Evolutionary conservation across 129 eudicot species (phyloP).

Genomic region (Arctium lappa): DNA sequence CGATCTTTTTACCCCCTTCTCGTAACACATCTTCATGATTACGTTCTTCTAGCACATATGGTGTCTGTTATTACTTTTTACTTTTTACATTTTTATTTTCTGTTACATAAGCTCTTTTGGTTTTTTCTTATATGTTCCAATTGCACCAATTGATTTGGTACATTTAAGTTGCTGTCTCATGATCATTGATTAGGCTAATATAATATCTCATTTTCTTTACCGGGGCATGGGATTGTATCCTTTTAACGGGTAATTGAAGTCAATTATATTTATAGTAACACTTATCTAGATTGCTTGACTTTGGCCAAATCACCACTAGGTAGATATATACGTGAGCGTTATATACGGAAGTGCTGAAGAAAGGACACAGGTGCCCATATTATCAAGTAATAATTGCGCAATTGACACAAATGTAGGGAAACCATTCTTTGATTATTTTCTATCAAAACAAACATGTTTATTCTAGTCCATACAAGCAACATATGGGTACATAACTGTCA

Average conservation of each 20-base stretch:
- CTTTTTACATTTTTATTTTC: background rate
- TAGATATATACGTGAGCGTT: background rate
- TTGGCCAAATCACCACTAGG: background rate
- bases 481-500: background rate
- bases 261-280: background rate
- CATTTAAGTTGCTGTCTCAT: background rate
- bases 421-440: background rate
- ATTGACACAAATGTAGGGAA: background rate
- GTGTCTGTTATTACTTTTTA: background rate
- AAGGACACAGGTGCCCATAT: background rate
- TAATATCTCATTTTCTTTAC: background rate
- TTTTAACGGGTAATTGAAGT: background rate
- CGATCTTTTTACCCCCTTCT: background rate
- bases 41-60: background rate
- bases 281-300: background rate
- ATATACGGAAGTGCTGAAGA: background rate
- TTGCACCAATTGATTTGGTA: conserved; percentile 1
- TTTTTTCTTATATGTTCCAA: background rate
- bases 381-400: background rate
- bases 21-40: background rate
- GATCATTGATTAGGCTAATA: background rate
- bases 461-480: background rate
- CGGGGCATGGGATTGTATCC: background rate
- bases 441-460: background rate
- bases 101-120: background rate